Percentiles rank a stretch among this genome's conserved stretches.
Evolutionary conservation across 306 rosid species (phyloP).

Genomic region (Cucurbita moschata): DNA sequence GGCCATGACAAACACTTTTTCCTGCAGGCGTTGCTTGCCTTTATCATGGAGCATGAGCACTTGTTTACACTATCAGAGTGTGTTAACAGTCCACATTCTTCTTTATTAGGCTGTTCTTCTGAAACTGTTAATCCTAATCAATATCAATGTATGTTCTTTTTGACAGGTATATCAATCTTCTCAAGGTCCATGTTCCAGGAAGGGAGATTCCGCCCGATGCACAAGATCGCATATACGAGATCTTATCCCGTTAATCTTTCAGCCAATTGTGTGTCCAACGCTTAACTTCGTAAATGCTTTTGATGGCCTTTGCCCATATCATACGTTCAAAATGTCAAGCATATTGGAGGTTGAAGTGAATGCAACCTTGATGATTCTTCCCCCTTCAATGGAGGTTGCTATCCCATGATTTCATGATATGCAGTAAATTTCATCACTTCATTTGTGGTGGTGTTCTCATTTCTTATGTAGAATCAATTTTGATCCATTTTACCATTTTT

Average conservation of each 20-base stretch:
- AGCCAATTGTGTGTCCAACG: too few species aligned
- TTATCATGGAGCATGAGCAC: conserved; percentile 73
- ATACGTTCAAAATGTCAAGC: neutral
- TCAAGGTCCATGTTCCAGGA: conserved; percentile 82
- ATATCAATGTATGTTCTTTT: conserved; percentile 9
- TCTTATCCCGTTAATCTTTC: conserved; percentile 24
- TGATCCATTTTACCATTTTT: conserved; percentile 8
- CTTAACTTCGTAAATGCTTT: conserved; percentile 16
- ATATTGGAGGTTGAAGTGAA: neutral
- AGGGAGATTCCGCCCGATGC: conserved; percentile 82
- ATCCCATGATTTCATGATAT: neutral
- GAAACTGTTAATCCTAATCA: neutral
- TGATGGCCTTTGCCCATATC: neutral
- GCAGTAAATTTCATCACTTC: neutral
- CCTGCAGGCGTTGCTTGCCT: conserved; percentile 86
- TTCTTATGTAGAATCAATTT: conserved; percentile 30
- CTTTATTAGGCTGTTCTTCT: neutral
- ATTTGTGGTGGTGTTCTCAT: conserved; percentile 16
- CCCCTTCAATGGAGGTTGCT: neutral
- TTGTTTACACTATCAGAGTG: conserved; percentile 65
- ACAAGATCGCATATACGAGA: conserved; percentile 49
- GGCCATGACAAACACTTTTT: conserved; percentile 14
- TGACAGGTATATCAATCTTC: conserved; percentile 69
- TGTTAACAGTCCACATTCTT: conserved; percentile 23
- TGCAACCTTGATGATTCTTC: neutral